Evolutionary conservation across 2,329 filamentous ascomycete species (phyloP).

Genomic region (Penicillium sp.): DNA sequence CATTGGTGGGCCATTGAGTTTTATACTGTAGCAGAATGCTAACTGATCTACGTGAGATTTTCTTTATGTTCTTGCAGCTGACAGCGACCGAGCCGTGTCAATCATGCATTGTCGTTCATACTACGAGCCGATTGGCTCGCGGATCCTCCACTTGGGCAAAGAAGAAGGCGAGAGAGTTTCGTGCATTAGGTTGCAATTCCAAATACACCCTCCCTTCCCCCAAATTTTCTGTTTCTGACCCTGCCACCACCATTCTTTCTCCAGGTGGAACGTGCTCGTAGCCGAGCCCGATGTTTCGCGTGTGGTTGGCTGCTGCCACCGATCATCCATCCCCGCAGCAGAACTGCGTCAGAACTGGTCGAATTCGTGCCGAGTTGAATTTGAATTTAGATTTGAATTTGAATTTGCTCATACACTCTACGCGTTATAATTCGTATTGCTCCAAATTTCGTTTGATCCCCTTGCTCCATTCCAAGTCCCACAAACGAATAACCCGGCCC

Average conservation of each 20-base stretch:
- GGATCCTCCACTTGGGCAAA: slow-evolving; percentile 11
- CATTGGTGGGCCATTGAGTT: background rate
- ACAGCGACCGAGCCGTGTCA: slow-evolving; percentile 18
- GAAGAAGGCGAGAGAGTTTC: slow-evolving; percentile 5
- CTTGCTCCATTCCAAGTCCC: no score
- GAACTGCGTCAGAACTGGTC: background rate
- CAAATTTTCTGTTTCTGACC: no score
- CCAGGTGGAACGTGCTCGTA: slow-evolving; percentile 10
- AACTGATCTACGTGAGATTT: slow-evolving; percentile 11
- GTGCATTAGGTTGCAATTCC: slow-evolving; percentile 7
- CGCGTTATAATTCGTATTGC: no score
- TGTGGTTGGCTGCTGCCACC: slow-evolving; percentile 8
- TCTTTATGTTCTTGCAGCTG: slow-evolving; percentile 11
- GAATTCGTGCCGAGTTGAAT: background rate
- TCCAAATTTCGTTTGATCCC: no score
- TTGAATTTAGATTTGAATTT: background rate
- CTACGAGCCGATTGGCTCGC: slow-evolving; percentile 14
- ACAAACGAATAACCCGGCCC: background rate
- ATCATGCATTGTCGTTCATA: slow-evolving; percentile 10
- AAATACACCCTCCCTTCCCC: no score
- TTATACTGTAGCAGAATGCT: background rate
- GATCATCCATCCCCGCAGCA: slow-evolving; percentile 6
- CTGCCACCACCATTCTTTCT: background rate
- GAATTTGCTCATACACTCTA: no score
- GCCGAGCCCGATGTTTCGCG: slow-evolving; percentile 11